Base-by-base conservation (phyloP, 1,139 yeast species). In the Pichiaceae sp. region DNA sequence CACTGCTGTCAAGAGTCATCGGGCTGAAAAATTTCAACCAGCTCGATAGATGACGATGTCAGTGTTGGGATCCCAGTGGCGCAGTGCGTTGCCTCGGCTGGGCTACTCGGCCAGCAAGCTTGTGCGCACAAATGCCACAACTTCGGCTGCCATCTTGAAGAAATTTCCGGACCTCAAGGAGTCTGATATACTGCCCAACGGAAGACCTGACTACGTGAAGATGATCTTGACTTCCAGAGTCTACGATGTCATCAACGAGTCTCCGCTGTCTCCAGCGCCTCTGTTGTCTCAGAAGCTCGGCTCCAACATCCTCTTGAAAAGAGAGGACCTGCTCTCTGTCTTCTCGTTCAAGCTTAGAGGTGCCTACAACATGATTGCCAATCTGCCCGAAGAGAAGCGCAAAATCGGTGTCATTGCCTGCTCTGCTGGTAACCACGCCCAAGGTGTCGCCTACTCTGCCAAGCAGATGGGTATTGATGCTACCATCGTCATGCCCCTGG, bases 371-470 rank as follows among this genome's bases (percentile, higher is more conserved):
- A 87, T 86, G 95, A 82, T 91, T 53, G 93, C 97, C 29, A 84
- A 89, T 51, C 63, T 91, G 40, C 78, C 84, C 34, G 68, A 75
- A 20, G 72, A 75, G 32, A 70, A 77, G 30, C 78, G 83, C 37
- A 62, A 83, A 47, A 75, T 81, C 42, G 99, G 99, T 46, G 96
- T 91, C 38, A 82, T 93, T 57, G 96, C 98, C 0, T 91, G 97
- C 53, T 86, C 96, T 17, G 99, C 98, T 1, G 99, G 99, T 29
- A 91, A 91, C 59, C 99, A 91, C 53, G 99, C 99, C 2, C 99
- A 93, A 59, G 99, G 99, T 44, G 97, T 93, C 7, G 98, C 98
- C 0, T 91, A 64, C 56, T 83, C 95, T 14, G 95, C 97, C 3
- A 76, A 75, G 45, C 76, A 78, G 45, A 65, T 91, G 52, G 81